Evolutionary conservation across 495 filamentous ascomycete species (phyloP).

Genomic region (Penicillium riverlandense): DNA sequence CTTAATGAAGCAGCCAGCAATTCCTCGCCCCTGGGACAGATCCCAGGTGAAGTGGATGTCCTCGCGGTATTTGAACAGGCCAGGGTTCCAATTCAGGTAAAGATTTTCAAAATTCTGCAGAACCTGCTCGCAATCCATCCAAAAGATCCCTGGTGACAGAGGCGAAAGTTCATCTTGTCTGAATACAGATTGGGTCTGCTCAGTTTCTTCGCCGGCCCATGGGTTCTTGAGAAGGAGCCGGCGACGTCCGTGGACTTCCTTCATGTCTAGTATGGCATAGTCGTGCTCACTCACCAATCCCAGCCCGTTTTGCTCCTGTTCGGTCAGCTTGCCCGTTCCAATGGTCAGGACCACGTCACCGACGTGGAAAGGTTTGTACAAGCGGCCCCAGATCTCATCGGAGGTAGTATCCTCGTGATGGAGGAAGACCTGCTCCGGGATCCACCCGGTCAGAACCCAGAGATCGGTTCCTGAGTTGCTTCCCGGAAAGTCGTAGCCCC

Average conservation of each 20-base stretch:
- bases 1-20: constrained; percentile 56
- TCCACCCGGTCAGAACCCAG: constrained; percentile 87
- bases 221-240: constrained; percentile 88
- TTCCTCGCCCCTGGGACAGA: constrained; percentile 48
- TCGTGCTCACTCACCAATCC: constrained; percentile 86
- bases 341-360: constrained; percentile 85
- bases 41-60: constrained; percentile 91
- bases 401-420: constrained; percentile 74
- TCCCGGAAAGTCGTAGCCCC: constrained; percentile 97
- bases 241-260: constrained; percentile 52
- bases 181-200: constrained; percentile 5
- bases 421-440: constrained; percentile 90
- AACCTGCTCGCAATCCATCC: constrained; percentile 81
- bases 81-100: constrained; percentile 96
- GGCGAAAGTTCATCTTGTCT: constrained; percentile 7
- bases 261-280: constrained; percentile 83
- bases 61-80: constrained; percentile 69
- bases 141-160: constrained; percentile 67
- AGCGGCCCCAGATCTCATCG: constrained; percentile 67
- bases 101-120: constrained; percentile 88
- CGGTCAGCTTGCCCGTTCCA: constrained; percentile 74
- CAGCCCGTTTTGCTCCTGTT: constrained; percentile 66
- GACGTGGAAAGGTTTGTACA: constrained; percentile 63
- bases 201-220: constrained; percentile 68
- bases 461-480: constrained; percentile 95